These are phyloP conservation scores for Auricularia sp. DNA, from an alignment of 768 basidiomycete species.

Conservation along the genomic window DNA sequence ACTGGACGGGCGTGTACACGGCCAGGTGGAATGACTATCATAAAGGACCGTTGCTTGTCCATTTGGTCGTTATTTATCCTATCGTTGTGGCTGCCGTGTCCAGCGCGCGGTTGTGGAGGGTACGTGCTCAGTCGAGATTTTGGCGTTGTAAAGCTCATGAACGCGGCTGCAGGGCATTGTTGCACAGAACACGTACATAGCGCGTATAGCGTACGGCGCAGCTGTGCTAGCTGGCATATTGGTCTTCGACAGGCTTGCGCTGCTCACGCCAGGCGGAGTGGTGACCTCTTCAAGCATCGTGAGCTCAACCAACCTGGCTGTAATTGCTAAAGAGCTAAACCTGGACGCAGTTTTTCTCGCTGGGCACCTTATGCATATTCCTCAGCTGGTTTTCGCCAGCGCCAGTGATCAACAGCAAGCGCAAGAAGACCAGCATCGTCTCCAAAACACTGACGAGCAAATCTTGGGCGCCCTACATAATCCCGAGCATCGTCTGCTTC, in stretches of 20 bases:
- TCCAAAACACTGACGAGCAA: not conserved
- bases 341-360: not conserved
- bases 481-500: conserved; percentile 3
- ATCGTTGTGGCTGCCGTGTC: conserved; percentile 41
- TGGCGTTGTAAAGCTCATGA: not conserved
- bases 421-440: not conserved
- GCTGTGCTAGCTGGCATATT: not conserved
- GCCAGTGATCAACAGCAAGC: not conserved
- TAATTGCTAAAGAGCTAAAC: too few relatives aligned
- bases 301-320: not conserved
- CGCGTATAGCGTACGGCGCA: not conserved
- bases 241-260: not conserved
- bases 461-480: not conserved
- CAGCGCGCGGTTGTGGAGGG: conserved; percentile 32
- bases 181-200: not conserved
- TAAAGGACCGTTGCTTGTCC: conserved; percentile 49
- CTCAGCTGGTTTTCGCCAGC: not conserved
- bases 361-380: not conserved
- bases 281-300: conserved; percentile 6
- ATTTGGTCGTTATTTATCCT: conserved; percentile 46
- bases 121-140: conserved; percentile 29
- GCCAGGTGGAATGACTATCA: conserved; percentile 42
- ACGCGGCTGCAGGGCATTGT: not conserved
- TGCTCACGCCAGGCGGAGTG: conserved; percentile 3
- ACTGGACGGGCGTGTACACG: conserved; percentile 54